Base-by-base conservation (phyloP, 139 green algal species). In the Chlorella sp. region DNA sequence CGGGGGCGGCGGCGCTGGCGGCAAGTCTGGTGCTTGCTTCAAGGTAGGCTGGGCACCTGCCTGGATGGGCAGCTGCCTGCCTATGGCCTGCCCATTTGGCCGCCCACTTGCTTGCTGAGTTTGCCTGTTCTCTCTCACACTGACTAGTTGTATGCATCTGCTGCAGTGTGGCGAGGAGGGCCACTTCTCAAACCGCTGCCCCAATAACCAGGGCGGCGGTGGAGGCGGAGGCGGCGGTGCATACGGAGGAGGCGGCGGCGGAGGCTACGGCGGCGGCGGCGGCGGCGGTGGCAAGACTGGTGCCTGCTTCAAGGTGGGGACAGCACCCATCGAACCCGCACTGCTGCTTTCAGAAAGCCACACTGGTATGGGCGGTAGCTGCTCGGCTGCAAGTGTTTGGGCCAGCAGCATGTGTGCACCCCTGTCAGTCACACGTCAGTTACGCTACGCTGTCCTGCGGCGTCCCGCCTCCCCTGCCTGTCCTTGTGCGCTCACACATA, bases 121-220 rank as follows among this genome's bases (percentile, higher is more conserved):
- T 57, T 9, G 48, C 48, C 48, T 57, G 48, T 57, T 57, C 48
- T 57, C 48, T 9, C 48, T 16, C 48, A 57, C 48, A 57, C 9
- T 57, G 5, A 16, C 48, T 9, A 57, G 9, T 9, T 57, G 48
- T 9, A 32, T 71, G 64, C 64, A 9, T 28, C 22, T 71, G 5
- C 64, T 71, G 64, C 64, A 71, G 64, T 71, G 64, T 28, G 64
- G 48, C 9, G 48, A 89, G 28, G 64, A 66, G 9, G 81, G 83
- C 4, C 89, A 91, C 69, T 91, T 66, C 37, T 60, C 30, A 60
- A 53, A 15, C 26, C 14, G 86, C 69, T 91, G 87, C 69, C 87
- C 87, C 48, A 57, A 57, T 9, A 91, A 86, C 69, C 87, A 86
- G 34, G 39, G 73, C 18, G 85, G 30, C 12, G 76, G 76, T 53